Evolutionary conservation across 129 eudicot genomes (phyloP), one percentile per base, ranked within the genome.

Genomic region (Helianthus tuberosus): DNA sequence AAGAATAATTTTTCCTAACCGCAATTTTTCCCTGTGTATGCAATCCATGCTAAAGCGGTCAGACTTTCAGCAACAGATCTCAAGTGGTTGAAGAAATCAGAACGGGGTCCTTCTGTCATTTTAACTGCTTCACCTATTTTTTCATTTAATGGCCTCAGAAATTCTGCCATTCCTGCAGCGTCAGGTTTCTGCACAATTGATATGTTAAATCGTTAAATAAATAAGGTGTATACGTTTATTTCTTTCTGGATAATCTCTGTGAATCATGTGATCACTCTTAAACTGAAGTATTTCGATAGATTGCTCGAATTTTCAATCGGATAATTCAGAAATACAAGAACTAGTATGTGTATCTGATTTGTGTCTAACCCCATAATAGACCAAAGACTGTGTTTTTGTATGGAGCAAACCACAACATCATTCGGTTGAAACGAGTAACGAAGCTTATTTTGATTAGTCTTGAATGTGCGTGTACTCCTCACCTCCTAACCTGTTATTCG

Each of bases 1-100:
- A 25, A 1, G 15, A 51, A 72, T 23, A 35, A 64, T 5, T 46
- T 61, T 51, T 44, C 29, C 98, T 77, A 48, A 90, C 99, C 99
- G 68, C 99, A 94, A 50, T 82, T 86, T 80, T 94, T 94, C 50
- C 97, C 99, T 6, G 96, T 75, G 69, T 86, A 94, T 32, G 97
- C 97, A 75, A 94, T 85, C 99, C 99, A 93, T 60, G 95, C 96
- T 62, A 93, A 80, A 69, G 99, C 96, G 60, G 88, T 36, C 69
- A 94, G 89, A 85, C 97, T 94, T 75, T 94, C 99, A 16, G 96
- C 79, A 68, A 74, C 84, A 54, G 88, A 57, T 83, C 86, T 91
- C 64, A 88, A 75, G 83, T 94, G 97, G 72, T 88, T 87, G 76
- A 86, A 94, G 72, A 69, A 86, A 79, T 91, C 96, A 75, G 97